A percentile compares a stretch with the other conserved stretches of the same genome.
These are phyloP conservation scores for Xylaria sp. DNA, from an alignment of 2,329 filamentous ascomycete genomes.

Conservation along the genomic window DNA sequence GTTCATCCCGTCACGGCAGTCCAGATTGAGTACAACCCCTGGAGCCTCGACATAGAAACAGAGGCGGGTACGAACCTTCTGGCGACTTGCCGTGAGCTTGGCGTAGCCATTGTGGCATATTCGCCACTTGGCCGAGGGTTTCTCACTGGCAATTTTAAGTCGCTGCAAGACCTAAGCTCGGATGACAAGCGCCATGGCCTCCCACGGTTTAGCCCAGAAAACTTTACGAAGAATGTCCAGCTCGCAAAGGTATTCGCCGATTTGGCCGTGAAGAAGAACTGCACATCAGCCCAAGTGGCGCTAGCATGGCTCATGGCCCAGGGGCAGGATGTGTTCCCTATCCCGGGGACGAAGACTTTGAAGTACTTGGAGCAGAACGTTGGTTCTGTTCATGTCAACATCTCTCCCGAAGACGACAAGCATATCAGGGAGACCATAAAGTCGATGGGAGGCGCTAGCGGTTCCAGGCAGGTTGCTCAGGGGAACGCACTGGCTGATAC, in stretches of 20 bases:
- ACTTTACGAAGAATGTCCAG: slow-evolving; percentile 66
- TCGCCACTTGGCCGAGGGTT: slow-evolving; percentile 70
- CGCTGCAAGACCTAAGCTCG: slow-evolving; percentile 58
- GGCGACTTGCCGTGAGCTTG: slow-evolving; percentile 67
- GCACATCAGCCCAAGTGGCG: slow-evolving; percentile 67
- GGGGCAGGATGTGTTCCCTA: slow-evolving; percentile 70
- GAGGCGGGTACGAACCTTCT: slow-evolving; percentile 58
- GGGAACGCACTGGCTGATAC: slow-evolving; percentile 20
- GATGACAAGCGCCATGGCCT: slow-evolving; percentile 59
- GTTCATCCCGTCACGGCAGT: slow-evolving; percentile 63
- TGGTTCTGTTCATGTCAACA: slow-evolving; percentile 6
- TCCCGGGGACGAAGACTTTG: slow-evolving; percentile 62
- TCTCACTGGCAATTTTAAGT: slow-evolving; percentile 62
- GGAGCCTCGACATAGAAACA: slow-evolving; percentile 68
- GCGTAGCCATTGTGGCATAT: slow-evolving; percentile 67
- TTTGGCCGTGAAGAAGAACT: slow-evolving; percentile 64
- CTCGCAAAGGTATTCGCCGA: slow-evolving; percentile 59
- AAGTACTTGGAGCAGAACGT: slow-evolving; percentile 61
- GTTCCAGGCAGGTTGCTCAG: slow-evolving; percentile 20
- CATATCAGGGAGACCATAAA: slow-evolving; percentile 6
- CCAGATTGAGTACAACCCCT: slow-evolving; percentile 67
- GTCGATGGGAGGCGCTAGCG: slow-evolving; percentile 16
- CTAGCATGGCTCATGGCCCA: slow-evolving; percentile 73
- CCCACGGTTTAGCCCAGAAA: slow-evolving; percentile 50
- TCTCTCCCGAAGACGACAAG: slow-evolving; percentile 8